These are phyloP conservation scores for Collybia sp. DNA, from an alignment of 768 basidiomycete species.

Conservation along the genomic window DNA sequence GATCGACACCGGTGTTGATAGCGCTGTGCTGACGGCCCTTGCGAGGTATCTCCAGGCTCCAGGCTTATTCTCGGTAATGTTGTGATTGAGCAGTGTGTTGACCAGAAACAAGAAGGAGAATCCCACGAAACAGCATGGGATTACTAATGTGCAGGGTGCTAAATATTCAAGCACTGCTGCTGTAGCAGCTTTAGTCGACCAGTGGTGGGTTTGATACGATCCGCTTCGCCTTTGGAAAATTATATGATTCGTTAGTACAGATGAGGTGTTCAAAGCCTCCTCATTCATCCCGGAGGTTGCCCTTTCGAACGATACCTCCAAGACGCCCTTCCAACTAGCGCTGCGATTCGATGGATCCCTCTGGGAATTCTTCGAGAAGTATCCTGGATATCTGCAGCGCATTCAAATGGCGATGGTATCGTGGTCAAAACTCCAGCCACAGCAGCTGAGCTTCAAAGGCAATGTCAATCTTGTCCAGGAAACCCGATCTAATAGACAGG, in stretches of 20 bases:
- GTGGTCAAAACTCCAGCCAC: conserved; percentile 1
- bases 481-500: not conserved
- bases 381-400: conserved; percentile 3
- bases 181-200: conserved; percentile 11
- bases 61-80: too few relatives aligned
- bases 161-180: conserved; percentile 6
- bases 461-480: not conserved
- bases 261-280: conserved; percentile 14
- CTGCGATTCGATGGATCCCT: conserved; percentile 1
- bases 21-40: conserved; percentile 8
- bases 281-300: conserved; percentile 15
- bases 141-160: conserved; percentile 4
- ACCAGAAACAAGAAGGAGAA: conserved; percentile 1
- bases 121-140: not conserved
- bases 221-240: not conserved
- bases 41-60: conserved; percentile 9
- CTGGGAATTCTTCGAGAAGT: conserved; percentile 7
- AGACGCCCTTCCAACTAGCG: conserved; percentile 3
- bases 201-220: conserved; percentile 5
- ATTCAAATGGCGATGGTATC: conserved; percentile 10
- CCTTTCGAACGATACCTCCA: conserved; percentile 1
- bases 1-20: conserved; percentile 18
- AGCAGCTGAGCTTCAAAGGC: conserved; percentile 7
- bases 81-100: too few relatives aligned
- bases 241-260: conserved; percentile 3